Base-by-base conservation (phyloP, 345 rosid species). In the Microthlaspi erraticum region DNA sequence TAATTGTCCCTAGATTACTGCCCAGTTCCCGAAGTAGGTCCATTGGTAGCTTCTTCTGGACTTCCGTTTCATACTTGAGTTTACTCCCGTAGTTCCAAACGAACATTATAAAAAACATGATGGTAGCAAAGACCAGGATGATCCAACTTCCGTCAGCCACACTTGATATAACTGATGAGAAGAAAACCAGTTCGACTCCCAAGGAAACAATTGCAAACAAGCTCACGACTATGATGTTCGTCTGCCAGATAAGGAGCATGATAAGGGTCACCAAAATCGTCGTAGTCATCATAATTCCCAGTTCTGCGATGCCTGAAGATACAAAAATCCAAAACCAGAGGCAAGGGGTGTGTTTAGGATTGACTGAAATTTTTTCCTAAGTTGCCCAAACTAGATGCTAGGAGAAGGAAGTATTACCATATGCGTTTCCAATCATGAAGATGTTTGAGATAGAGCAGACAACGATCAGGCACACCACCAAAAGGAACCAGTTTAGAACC, bases 171-270 rank as follows among this genome's bases (percentile, higher is more conserved):
- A 94, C 92, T 31, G 99, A 94, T 60, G 97, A 88, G 81, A 94
- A 83, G 84, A 91, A 94, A 10, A 75, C 73, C 78, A 94, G 77
- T 70, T 94, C 98, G 39, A 84, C 67, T 49, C 91, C 97, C 16
- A 91, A 79, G 84, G 86, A 88, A 60, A 89, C 54, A 71, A 83
- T 64, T 48, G 71, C 74, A 79, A 94, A 94, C 72, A 86, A 80
- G 68, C 88, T 77, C 64, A 89, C 93, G 31, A 91, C 73, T 66
- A 88, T 74, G 80, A 94, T 89, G 82, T 94, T 91, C 72, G 86
- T 94, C 84, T 89, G 96, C 99, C 99, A 94, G 77, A 94, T 88
- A 70, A 94, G 96, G 78, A 94, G 96, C 99, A 94, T 94, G 69
- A 94, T 89, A 48, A 94, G 78, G 34, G 98, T 94, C 71, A 88